Percentiles rank a stretch among this genome's conserved stretches.
These are phyloP conservation scores for Herpetospermum pedunculosum DNA, from an alignment of 306 rosid genomes.

Conservation along the genomic window DNA sequence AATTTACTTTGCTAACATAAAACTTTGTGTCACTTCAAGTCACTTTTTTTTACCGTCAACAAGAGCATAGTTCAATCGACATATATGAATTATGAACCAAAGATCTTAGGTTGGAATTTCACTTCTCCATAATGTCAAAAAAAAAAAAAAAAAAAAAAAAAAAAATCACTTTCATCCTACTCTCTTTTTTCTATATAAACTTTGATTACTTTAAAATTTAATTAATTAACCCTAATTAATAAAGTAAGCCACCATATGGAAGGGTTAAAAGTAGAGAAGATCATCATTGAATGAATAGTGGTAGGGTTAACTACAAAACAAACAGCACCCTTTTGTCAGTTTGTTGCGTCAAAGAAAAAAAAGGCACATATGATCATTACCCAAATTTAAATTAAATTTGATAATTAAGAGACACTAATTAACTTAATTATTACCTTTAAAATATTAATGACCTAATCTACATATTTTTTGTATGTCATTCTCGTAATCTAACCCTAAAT, in stretches of 20 bases:
- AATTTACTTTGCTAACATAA: neutral
- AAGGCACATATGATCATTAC: neutral
- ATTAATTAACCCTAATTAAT: neutral
- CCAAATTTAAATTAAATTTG: neutral
- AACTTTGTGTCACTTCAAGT: neutral
- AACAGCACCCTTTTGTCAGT: no score
- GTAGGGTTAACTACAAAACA: neutral
- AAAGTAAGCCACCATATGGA: neutral
- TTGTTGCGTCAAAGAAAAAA: neutral
- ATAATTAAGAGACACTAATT: neutral
- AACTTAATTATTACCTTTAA: neutral
- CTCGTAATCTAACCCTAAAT: neutral
- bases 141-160: no score
- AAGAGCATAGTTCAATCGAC: no score
- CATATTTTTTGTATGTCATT: neutral
- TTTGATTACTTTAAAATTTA: neutral
- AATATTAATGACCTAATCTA: neutral
- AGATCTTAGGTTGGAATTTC: no score
- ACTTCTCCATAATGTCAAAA: no score
- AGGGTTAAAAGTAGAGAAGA: neutral
- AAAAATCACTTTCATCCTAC: neutral
- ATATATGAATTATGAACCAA: no score
- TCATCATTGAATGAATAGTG: neutral
- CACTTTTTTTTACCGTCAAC: no score
- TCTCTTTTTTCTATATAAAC: neutral